Evolutionary conservation across 2,329 filamentous ascomycete species (phyloP).

Genomic region (Ilyonectria robusta): DNA sequence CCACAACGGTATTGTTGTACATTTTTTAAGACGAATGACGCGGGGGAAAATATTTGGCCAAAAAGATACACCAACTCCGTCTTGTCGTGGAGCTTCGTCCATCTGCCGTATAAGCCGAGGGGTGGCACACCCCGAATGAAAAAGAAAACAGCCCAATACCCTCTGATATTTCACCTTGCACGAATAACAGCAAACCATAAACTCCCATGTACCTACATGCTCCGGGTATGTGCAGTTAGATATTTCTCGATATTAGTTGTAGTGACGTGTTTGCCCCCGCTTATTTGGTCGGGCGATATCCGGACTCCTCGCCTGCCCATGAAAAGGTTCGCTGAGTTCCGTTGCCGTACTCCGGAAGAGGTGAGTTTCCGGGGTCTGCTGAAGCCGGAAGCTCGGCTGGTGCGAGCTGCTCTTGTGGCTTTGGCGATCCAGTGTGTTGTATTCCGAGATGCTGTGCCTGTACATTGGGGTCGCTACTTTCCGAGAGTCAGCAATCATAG

Average conservation of each 20-base stretch:
- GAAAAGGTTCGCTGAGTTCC: conserved; percentile 42
- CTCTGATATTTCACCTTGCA: background rate
- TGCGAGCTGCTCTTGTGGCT: conserved; percentile 35
- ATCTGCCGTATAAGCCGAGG: conserved; percentile 5
- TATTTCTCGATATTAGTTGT: conserved; percentile 1
- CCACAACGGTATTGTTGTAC: conserved; percentile 16
- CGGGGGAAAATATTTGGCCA: background rate
- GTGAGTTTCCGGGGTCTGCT: conserved; percentile 49
- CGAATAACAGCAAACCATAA: conserved; percentile 2
- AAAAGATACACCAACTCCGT: background rate
- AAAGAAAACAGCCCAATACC: background rate
- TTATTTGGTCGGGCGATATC: conserved; percentile 45
- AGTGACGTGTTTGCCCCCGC: background rate
- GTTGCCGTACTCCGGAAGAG: conserved; percentile 52
- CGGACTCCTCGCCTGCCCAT: conserved; percentile 50
- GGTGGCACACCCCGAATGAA: background rate
- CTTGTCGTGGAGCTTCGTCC: background rate
- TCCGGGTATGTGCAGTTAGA: conserved; percentile 6
- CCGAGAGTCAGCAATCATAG: conserved; percentile 14
- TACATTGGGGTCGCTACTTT: conserved; percentile 33
- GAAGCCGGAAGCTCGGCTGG: conserved; percentile 55
- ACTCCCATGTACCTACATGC: conserved; percentile 15
- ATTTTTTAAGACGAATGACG: background rate
- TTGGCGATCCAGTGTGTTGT: conserved; percentile 36
- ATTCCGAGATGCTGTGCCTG: conserved; percentile 35